Evolutionary conservation across 73 alveolate genomes (phyloP).

Genomic region (Uronychia setigera): DNA sequence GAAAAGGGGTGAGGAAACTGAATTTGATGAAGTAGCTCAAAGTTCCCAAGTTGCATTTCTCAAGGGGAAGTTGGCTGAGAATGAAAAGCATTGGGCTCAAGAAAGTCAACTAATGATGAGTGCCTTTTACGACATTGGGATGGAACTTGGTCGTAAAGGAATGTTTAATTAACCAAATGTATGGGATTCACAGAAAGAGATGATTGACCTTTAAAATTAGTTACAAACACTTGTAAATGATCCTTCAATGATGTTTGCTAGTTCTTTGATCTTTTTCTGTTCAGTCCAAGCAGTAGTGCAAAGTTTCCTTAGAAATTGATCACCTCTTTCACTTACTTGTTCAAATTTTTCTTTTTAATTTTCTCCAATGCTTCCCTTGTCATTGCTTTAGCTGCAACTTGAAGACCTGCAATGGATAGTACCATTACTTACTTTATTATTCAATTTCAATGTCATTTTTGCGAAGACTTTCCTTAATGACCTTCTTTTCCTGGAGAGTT

Average conservation of each 20-base stretch:
- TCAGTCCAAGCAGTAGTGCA: not conserved
- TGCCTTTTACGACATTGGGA: not conserved
- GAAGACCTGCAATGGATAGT: not conserved
- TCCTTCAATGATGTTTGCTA: not conserved
- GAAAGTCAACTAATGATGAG: not conserved
- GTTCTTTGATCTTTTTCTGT: not conserved
- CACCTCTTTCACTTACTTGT: not conserved
- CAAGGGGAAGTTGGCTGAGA: not conserved
- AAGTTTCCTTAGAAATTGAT: not conserved
- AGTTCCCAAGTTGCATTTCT: too few species aligned
- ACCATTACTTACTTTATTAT: not conserved
- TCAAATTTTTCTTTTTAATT: not conserved
- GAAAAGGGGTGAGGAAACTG: not conserved
- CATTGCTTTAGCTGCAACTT: not conserved
- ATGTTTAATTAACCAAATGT: not conserved
- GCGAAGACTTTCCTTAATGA: not conserved
- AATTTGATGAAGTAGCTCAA: not conserved
- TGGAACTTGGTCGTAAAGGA: not conserved
- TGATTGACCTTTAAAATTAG: not conserved
- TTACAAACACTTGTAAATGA: not conserved
- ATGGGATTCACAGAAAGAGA: not conserved
- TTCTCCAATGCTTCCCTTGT: not conserved
- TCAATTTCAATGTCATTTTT: not conserved
- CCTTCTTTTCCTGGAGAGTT: constrained; percentile 4
- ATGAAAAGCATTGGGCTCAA: not conserved